A percentile compares a stretch with the other conserved stretches of the same genome.
phyloP scores from a whole-genome alignment of 2,329 filamentous ascomycete species.

The Pseudocercospora crystallina region DNA sequence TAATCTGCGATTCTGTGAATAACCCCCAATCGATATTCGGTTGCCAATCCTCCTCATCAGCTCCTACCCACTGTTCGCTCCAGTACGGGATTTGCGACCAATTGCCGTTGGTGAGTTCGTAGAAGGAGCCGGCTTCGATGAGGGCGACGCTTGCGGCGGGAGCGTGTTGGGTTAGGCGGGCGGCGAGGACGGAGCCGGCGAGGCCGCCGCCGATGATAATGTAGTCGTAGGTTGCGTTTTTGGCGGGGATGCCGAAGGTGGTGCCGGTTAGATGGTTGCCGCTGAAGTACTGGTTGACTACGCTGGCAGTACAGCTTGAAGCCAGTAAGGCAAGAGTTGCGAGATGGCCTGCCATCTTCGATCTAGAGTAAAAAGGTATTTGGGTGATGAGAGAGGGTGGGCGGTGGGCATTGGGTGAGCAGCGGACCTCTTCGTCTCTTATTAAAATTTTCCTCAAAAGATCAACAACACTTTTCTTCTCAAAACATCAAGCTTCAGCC shows the following conservation, averaged over 20 bases:
- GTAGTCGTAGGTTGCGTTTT: slow-evolving; percentile 2
- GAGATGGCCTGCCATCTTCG: too few species aligned
- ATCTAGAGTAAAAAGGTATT: too few species aligned
- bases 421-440: too few species aligned
- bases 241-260: background rate
- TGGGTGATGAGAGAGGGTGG: too few species aligned
- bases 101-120: slow-evolving; percentile 33
- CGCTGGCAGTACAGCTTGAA: too few species aligned
- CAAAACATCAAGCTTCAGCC: too few species aligned
- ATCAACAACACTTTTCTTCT: too few species aligned
- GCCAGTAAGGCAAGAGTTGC: too few species aligned
- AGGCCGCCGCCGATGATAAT: slow-evolving; percentile 16
- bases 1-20: slow-evolving; percentile 29
- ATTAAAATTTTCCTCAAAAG: too few species aligned
- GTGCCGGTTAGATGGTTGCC: background rate
- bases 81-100: slow-evolving; percentile 30
- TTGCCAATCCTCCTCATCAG: slow-evolving; percentile 16
- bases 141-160: slow-evolving; percentile 29
- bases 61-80: slow-evolving; percentile 18
- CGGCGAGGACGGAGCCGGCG: slow-evolving; percentile 29
- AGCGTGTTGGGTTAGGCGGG: slow-evolving; percentile 25
- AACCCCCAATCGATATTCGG: slow-evolving; percentile 33
- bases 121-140: slow-evolving; percentile 35
- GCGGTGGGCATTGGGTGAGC: too few species aligned
- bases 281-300: too few species aligned